These are phyloP conservation scores for Aphanomyces astaci DNA, from an alignment of 352 stramenopile species.

Conservation along the genomic window DNA sequence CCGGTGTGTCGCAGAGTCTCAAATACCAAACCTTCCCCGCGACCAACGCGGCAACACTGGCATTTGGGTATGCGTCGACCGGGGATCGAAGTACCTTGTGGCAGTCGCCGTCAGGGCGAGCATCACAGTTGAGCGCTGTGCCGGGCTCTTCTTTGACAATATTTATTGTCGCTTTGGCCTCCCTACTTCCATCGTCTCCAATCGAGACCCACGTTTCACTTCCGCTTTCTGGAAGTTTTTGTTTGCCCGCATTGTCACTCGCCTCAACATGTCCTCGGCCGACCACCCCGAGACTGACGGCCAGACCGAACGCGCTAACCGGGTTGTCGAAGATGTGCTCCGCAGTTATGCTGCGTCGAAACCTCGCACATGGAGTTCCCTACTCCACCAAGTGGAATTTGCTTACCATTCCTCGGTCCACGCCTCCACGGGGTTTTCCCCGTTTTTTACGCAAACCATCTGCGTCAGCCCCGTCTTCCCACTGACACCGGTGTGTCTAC, in stretches of 20 bases:
- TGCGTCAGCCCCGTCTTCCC: not conserved
- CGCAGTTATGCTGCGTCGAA: not conserved
- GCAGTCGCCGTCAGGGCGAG: not conserved
- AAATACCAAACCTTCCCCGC: conserved; percentile 25
- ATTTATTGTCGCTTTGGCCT: conserved; percentile 27
- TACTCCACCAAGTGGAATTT: not conserved
- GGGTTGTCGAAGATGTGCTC: not conserved
- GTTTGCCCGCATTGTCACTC: conserved; percentile 15
- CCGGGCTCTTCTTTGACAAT: conserved; percentile 27
- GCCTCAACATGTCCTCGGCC: conserved; percentile 1
- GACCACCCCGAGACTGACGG: conserved; percentile 17
- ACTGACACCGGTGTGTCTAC: not conserved
- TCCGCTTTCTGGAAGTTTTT: conserved; percentile 23
- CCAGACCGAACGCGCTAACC: conserved; percentile 2
- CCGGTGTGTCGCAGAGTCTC: conserved; percentile 22
- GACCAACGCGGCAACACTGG: conserved; percentile 19
- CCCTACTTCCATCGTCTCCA: conserved; percentile 18
- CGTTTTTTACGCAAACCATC: not conserved
- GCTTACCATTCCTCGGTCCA: not conserved
- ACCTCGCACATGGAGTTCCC: not conserved
- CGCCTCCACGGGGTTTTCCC: not conserved
- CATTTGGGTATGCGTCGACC: conserved; percentile 29
- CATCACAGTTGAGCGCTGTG: conserved; percentile 24
- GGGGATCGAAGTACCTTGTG: conserved; percentile 31
- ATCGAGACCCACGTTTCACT: conserved; percentile 24